phyloP scores from a whole-genome alignment of 441 rosid species.

The Populus hybrid region DNA sequence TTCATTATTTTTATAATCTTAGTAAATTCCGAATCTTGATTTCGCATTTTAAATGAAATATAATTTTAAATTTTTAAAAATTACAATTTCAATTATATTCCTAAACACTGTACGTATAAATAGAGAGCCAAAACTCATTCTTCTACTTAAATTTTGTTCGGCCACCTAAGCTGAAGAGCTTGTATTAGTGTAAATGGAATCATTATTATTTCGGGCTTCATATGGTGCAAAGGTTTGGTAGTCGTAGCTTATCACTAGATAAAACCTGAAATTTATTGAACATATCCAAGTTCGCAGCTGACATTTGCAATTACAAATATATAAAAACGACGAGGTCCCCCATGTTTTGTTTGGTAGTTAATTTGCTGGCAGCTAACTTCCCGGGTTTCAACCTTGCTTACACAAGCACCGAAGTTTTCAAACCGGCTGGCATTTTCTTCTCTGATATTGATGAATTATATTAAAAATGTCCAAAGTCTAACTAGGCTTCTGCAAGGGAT shows the following conservation, averaged over 20 bases:
- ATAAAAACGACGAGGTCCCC: background rate
- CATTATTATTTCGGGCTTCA: background rate
- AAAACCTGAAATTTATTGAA: background rate
- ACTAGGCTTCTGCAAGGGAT: background rate
- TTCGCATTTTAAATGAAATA: background rate
- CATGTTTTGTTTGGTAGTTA: background rate
- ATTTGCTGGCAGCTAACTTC: background rate
- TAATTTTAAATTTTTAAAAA: too few species aligned
- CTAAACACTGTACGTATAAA: too few species aligned
- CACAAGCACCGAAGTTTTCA: slow-evolving; percentile 5
- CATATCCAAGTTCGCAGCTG: background rate
- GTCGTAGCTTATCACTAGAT: background rate
- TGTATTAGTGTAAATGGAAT: background rate
- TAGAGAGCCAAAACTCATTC: background rate
- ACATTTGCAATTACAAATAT: background rate
- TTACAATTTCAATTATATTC: too few species aligned
- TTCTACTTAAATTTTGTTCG: background rate
- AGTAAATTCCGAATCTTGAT: background rate
- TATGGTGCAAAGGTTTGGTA: background rate
- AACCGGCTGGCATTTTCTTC: background rate
- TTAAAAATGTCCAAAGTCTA: background rate
- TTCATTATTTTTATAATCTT: background rate
- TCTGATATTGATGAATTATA: background rate
- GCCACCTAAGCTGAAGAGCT: background rate
- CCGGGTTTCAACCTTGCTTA: slow-evolving; percentile 10